Conservation (phyloP, 1,284 basidiomycete species). For the Leccinum cinnamomeum region DNA sequence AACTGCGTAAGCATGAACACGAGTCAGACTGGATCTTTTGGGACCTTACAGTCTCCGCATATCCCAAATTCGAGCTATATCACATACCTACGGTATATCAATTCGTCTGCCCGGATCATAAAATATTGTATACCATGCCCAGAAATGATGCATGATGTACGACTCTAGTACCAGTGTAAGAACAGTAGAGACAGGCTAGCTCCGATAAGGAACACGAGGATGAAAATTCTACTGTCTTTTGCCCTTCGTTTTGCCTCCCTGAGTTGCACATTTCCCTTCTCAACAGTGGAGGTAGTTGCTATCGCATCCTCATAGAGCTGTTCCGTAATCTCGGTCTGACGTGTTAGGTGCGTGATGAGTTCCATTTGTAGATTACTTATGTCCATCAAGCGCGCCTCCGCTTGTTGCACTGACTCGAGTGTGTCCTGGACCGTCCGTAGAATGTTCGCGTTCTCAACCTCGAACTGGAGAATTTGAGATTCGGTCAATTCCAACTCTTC, state of each 20-base stretch:
- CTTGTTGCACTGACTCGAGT: constrained; percentile 82
- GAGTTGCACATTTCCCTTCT: constrained; percentile 85
- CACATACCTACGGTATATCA: constrained; percentile 3
- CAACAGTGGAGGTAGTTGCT: constrained; percentile 77
- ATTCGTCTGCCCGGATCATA: constrained; percentile 1
- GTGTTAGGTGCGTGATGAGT: constrained; percentile 80
- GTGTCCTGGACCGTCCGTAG: constrained; percentile 81
- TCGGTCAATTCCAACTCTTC: constrained; percentile 75
- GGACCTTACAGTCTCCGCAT: not conserved
- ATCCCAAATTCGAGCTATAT: not conserved
- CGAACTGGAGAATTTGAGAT: constrained; percentile 89
- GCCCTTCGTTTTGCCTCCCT: constrained; percentile 80
- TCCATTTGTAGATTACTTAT: constrained; percentile 90
- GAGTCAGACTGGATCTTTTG: not conserved
- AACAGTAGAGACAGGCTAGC: constrained; percentile 85
- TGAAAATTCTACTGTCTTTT: constrained; percentile 79
- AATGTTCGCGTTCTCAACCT: constrained; percentile 84
- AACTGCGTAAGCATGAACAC: not conserved
- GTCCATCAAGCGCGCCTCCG: constrained; percentile 84
- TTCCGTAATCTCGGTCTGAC: constrained; percentile 88
- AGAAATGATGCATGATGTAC: not conserved
- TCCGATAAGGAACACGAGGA: constrained; percentile 84
- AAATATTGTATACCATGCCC: constrained; percentile 8
- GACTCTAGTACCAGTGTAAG: constrained; percentile 72
- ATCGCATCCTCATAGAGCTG: constrained; percentile 89